Evolutionary conservation across 768 basidiomycete genomes (phyloP), one percentile per base, ranked within the genome.

Genomic region (Collybia nuda): DNA sequence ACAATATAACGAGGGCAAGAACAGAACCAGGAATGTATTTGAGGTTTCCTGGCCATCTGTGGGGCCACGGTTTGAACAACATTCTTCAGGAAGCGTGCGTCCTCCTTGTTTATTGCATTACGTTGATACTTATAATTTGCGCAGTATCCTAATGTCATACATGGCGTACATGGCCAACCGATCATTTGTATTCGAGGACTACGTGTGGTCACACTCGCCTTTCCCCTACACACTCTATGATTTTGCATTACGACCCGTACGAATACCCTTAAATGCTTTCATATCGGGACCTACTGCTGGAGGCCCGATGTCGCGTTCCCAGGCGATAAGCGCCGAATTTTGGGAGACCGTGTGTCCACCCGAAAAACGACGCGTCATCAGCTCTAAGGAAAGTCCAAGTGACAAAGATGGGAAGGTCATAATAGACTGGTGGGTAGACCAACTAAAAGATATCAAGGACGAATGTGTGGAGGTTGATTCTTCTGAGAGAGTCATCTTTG

Each of bases 21-120:
- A 40, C 15, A 44, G 47, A 57, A 49, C 41, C 44, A 17, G 58
- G 58, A 26, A 56, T 57, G 54, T 84, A 76, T 52, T 54, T 85
- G 24, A 59, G 74, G 22, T 84, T 83, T 54, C 76, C 80, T 1
- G 73, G 73, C 17, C 80, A 83, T 52, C 47, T 83, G 5, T 82
- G 81, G 81, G 81, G 80, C 0, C 79, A 78, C 47, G 84, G 84
- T 1, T 68, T 84, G 50, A 84, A 84, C 62, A 85, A 85, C 48
- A 62, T 84, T 23, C 66, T 85, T 21, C 80, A 84, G 62, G 82
- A 85, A 73, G 69, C 74, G 81, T 84, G 59, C 53, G 80, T 75
- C 35, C 15, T 28, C 44, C 57, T 47, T 28, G 18, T 3, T 44
- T 45, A 19, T 18, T 6, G 21, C 9, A 11, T 2, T 22, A 23